These are phyloP conservation scores for Ajuga reptans DNA, from an alignment of 305 asterid genomes.

Conservation along the genomic window DNA sequence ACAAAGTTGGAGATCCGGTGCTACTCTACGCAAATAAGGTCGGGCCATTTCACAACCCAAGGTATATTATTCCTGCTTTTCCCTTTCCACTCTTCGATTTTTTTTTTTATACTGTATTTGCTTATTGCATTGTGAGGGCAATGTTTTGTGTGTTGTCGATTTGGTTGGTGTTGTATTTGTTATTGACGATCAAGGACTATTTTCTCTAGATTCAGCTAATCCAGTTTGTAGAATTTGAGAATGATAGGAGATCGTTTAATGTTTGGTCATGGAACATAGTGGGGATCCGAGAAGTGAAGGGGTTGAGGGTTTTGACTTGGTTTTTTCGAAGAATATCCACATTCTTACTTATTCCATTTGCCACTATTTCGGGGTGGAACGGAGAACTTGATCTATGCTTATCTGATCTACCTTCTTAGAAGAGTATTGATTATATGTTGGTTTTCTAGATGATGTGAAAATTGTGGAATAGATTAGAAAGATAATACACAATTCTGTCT, in stretches of 20 bases:
- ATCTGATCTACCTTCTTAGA: background rate
- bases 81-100: background rate
- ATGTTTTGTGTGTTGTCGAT: background rate
- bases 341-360: background rate
- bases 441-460: too few species aligned
- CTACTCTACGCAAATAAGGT: slow-evolving; percentile 67
- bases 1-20: slow-evolving; percentile 49
- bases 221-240: background rate
- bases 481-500: too few species aligned
- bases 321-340: background rate
- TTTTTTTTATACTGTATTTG: background rate
- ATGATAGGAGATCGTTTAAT: background rate
- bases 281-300: background rate
- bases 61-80: slow-evolving; percentile 27
- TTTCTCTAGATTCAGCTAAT: background rate
- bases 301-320: background rate
- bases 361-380: background rate
- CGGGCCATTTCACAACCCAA: slow-evolving; percentile 76
- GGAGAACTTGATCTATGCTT: too few species aligned
- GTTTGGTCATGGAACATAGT: background rate
- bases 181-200: too few species aligned
- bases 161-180: background rate
- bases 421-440: too few species aligned
- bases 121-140: background rate
- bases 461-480: too few species aligned